phyloP scores from a whole-genome alignment of 2,329 filamentous ascomycete species.

The Pseudocercospora eumusae region DNA sequence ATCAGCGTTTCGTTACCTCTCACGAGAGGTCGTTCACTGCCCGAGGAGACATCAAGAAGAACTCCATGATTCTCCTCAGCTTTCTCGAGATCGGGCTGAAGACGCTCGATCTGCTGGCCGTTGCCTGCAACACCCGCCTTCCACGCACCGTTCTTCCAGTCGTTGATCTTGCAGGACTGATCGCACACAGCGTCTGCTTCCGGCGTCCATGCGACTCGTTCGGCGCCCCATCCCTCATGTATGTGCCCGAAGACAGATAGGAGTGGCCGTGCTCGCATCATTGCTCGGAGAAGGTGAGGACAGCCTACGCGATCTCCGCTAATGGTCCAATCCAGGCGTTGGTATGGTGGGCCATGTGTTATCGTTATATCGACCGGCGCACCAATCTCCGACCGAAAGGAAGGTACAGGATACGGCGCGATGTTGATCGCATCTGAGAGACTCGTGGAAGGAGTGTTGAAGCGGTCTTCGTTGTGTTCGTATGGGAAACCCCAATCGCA shows the following conservation, averaged over 20 bases:
- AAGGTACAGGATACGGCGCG: conserved; percentile 17
- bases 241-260: conserved; percentile 62
- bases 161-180: conserved; percentile 6
- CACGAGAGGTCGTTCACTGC: conserved; percentile 37
- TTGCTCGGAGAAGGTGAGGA: conserved; percentile 48
- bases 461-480: conserved; percentile 48
- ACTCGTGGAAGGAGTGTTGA: conserved; percentile 16
- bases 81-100: conserved; percentile 20
- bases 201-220: conserved; percentile 53
- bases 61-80: conserved; percentile 39
- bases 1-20: conserved; percentile 57
- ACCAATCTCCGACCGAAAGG: conserved; percentile 3
- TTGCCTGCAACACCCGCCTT: conserved; percentile 13
- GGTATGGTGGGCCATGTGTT: conserved; percentile 44
- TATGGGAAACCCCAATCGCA: conserved; percentile 59
- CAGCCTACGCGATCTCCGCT: conserved; percentile 44
- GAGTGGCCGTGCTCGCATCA: conserved; percentile 48
- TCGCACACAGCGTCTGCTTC: conserved; percentile 11
- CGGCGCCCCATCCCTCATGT: conserved; percentile 62
- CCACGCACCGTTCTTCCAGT: conserved; percentile 21
- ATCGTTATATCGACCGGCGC: conserved; percentile 43
- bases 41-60: conserved; percentile 33
- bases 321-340: conserved; percentile 34
- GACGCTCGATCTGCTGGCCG: conserved; percentile 9
- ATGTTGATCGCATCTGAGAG: conserved; percentile 20